These are phyloP conservation scores for Acidomyces sp. DNA, from an alignment of 495 filamentous ascomycete species.

Conservation along the genomic window DNA sequence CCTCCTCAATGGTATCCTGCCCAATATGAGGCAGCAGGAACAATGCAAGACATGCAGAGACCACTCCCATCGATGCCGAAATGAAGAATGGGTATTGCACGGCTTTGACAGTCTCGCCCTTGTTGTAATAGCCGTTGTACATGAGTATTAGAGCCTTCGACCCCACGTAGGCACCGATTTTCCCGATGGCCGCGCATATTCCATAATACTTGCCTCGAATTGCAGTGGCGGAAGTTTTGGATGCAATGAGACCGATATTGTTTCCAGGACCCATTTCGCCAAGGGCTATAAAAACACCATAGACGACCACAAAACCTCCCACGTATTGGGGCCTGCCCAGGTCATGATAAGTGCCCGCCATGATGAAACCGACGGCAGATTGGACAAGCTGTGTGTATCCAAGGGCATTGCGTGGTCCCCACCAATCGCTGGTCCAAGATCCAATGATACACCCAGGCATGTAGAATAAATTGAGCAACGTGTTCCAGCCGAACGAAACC, in stretches of 20 bases:
- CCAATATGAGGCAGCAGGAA: conserved; percentile 27
- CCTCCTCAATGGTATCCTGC: conserved; percentile 30
- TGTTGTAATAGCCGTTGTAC: conserved; percentile 63
- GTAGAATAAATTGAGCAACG: conserved; percentile 73
- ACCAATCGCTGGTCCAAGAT: conserved; percentile 56
- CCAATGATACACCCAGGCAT: conserved; percentile 68
- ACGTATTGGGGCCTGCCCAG: conserved; percentile 41
- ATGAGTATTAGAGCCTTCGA: conserved; percentile 34
- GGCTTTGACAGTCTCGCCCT: conserved; percentile 37
- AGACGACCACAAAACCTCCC: conserved; percentile 65
- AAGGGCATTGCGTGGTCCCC: conserved; percentile 63
- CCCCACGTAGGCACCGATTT: conserved; percentile 85
- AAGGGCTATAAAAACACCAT: conserved; percentile 67
- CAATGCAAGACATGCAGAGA: conserved; percentile 24
- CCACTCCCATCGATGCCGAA: conserved; percentile 23
- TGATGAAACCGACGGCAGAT: conserved; percentile 71
- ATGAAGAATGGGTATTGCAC: conserved; percentile 57
- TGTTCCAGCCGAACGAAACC: conserved; percentile 73
- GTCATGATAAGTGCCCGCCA: conserved; percentile 61
- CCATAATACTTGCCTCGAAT: conserved; percentile 88
- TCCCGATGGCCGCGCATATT: conserved; percentile 70
- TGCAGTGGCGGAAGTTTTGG: conserved; percentile 75
- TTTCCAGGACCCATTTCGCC: conserved; percentile 82
- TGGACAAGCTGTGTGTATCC: conserved; percentile 54
- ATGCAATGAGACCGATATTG: conserved; percentile 78